Base-by-base conservation (phyloP, 2,329 filamentous ascomycete genomes). In the Ophiosphaerella herpotricha region DNA sequence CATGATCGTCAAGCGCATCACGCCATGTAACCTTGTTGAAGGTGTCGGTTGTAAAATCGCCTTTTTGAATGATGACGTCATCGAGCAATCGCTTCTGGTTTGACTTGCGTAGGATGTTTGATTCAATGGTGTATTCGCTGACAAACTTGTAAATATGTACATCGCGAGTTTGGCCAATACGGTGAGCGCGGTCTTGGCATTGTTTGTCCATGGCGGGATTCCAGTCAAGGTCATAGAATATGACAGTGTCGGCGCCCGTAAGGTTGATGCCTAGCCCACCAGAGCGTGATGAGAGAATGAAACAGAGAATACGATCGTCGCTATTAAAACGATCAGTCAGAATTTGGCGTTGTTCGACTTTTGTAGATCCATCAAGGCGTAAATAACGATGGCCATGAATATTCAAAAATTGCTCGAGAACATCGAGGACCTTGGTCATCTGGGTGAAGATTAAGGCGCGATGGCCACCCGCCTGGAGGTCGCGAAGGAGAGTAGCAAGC, bases 191-290 rank as follows among this genome's bases (percentile, higher is more conserved):
- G 72, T 99, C 95, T 75, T 99, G 95, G 66, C 94, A 99, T 74
- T 99, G 94, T 74, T 96, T 96, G 78, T 99, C 94, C 94, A 99
- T 99, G 43, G 95, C 94, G 0, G 94, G 94, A 66, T 99, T 99
- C 95, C 95, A 99, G 71, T 99, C 94, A 52, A 97, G 86, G 67
- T 99, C 94, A 75, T 97, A 99, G 74, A 99, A 99, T 60, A 99
- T 97, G 64, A 99, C 94, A 0, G 92, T 96, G 72, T 97, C 94
- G 5, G 94, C 94, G 41, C 94, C 94, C 0, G 93, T 97, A 37
- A 99, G 80, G 65, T 99, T 99, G 77, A 99, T 96, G 49, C 94
- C 94, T 1, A 99, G 80, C 47, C 94, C 94, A 60, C 94, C 94
- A 0, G 94, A 97, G 49, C 94, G 86, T 42, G 91, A 96, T 0